phyloP scores from a whole-genome alignment of 1,284 basidiomycete genomes.

The Paramarasmius palmivorus region DNA sequence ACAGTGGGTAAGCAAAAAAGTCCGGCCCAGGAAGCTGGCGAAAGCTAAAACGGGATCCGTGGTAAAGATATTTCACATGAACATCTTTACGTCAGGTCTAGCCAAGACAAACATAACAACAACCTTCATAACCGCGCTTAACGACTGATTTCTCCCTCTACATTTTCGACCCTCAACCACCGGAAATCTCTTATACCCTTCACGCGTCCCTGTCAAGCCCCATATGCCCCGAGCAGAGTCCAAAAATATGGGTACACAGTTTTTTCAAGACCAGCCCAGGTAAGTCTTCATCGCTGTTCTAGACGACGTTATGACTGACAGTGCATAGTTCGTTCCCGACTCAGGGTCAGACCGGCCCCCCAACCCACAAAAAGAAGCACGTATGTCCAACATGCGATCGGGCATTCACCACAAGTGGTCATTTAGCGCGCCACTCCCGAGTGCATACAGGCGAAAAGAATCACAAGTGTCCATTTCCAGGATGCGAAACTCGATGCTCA shows the following conservation, averaged over 20 bases:
- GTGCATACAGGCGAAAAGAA: conserved; percentile 84
- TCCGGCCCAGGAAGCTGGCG: conserved; percentile 25
- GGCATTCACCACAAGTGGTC: conserved; percentile 81
- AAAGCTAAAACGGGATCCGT: conserved; percentile 26
- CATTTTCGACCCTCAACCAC: conserved; percentile 18
- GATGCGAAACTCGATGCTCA: conserved; percentile 79
- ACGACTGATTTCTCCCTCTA: conserved; percentile 19
- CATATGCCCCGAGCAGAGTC: conserved; percentile 39
- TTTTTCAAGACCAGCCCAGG: neutral
- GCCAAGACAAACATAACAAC: conserved; percentile 31
- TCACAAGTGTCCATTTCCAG: conserved; percentile 81
- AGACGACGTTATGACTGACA: conserved; percentile 2
- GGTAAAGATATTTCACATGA: conserved; percentile 25
- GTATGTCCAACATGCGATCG: conserved; percentile 67
- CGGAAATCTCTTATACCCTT: conserved; percentile 17
- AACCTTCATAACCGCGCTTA: conserved; percentile 29
- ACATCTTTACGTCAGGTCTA: conserved; percentile 25
- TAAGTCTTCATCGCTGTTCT: conserved; percentile 5
- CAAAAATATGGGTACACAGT: conserved; percentile 19
- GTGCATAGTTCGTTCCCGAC: conserved; percentile 18
- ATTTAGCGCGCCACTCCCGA: conserved; percentile 78
- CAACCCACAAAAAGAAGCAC: conserved; percentile 55
- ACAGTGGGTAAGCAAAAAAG: conserved; percentile 13
- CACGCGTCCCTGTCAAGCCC: conserved; percentile 1
- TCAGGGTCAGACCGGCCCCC: conserved; percentile 15